Evolutionary conservation across 768 basidiomycete genomes (phyloP).

Genomic region (Mycena epipterygia): DNA sequence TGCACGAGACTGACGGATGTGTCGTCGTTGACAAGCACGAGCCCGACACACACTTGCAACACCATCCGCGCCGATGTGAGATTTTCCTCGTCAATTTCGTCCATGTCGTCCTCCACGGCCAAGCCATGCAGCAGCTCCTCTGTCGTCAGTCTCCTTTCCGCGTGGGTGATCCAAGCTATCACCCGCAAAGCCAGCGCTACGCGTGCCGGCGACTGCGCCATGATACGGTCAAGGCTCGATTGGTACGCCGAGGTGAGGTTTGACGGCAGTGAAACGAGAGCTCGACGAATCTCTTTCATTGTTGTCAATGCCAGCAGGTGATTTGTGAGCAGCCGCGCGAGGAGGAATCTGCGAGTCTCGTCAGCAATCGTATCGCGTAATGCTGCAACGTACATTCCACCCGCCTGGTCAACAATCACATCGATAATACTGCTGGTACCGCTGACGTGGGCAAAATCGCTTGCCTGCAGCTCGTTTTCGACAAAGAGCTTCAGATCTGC

Average conservation of each 20-base stretch:
- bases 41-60: slow-evolving; percentile 28
- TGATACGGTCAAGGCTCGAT: slow-evolving; percentile 25
- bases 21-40: slow-evolving; percentile 23
- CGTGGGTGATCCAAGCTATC: slow-evolving; percentile 27
- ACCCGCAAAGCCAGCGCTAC: slow-evolving; percentile 14
- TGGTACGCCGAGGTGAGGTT: slow-evolving; percentile 25
- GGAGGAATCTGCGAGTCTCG: slow-evolving; percentile 22
- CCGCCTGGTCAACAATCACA: not conserved
- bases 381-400: not conserved
- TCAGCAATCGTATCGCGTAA: not conserved
- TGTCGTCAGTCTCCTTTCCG: slow-evolving; percentile 22
- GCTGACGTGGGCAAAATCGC: slow-evolving; percentile 10
- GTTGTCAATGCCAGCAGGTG: slow-evolving; percentile 25
- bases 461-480: slow-evolving; percentile 22
- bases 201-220: slow-evolving; percentile 20
- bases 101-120: slow-evolving; percentile 22
- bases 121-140: slow-evolving; percentile 27
- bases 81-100: slow-evolving; percentile 28
- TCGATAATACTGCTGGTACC: slow-evolving; percentile 7
- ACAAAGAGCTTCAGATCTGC: slow-evolving; percentile 23
- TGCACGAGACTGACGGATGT: slow-evolving; percentile 19
- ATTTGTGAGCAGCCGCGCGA: slow-evolving; percentile 24
- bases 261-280: slow-evolving; percentile 18
- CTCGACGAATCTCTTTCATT: slow-evolving; percentile 22
- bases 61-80: slow-evolving; percentile 1